Evolutionary conservation across 2,329 filamentous ascomycete genomes (phyloP), one percentile per base, ranked within the genome.

Genomic region (Trichoderma asperellum): DNA sequence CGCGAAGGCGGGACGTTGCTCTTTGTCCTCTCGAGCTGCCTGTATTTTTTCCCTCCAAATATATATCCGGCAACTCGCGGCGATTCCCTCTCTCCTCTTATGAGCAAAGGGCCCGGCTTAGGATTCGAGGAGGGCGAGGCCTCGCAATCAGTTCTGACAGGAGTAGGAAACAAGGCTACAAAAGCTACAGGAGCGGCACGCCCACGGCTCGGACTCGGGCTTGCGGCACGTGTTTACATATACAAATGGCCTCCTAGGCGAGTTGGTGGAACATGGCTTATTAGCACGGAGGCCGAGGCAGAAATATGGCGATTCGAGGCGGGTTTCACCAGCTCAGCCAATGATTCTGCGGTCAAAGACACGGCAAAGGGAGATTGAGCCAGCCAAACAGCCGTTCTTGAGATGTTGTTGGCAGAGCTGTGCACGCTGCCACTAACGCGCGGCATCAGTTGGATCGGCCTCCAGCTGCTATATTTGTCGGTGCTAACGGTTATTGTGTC

Each of bases 161-260:
- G 34, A 12, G 52, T 12, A 37, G 18, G n/a, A 35, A 58, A 18
- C 14, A 55, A 58, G 52, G n/a, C 24, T 57, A 24, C 18, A 4
- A 27, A 34, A n/a, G 52, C 32, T 47, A 43, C n/a, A 27, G 62
- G 27, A 65, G 53, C 37, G 62, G 62, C 62, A 65, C 62, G 24
- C 61, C 53, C 56, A 34, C 34, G 7, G 62, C 62, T 52, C 24
- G 35, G 34, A 12, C n/a, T 65, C 40, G 35, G 34, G 47, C 27
- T 65, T 56, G 49, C 43, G 62, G 62, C 62, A 66, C 53, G 62
- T 66, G 62, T 66, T 56, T 43, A 49, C 47, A 24, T 2, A n/a
- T 7, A 58, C 64, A 24, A 34, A 64, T 24, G 14, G 49, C 47
- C 61, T 64, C 12, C 14, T 27, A 10, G 11, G 55, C 29, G 53